phyloP scores from a whole-genome alignment of 2,329 filamentous ascomycete species.

The Diaporthe amygdali region DNA sequence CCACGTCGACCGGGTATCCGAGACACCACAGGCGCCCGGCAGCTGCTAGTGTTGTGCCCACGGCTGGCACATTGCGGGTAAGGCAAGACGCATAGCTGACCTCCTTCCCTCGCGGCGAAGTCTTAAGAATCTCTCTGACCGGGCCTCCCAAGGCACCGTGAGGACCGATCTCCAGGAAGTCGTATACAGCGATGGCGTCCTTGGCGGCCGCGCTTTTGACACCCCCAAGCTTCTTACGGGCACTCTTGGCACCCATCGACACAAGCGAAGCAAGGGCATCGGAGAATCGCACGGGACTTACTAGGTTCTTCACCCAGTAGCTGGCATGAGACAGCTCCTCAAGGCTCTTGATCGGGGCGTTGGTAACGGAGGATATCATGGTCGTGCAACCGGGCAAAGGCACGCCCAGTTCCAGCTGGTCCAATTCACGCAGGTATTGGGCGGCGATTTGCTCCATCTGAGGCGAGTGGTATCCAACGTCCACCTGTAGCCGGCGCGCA shows the following conservation, averaged over 20 bases:
- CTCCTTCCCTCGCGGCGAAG: not conserved
- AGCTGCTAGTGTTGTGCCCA: not conserved
- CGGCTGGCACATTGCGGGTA: not conserved
- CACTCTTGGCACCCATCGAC: not conserved
- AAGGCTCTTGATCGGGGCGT: constrained; percentile 19
- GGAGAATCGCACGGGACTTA: constrained; percentile 42
- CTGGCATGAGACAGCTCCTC: no score
- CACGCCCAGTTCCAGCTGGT: no score
- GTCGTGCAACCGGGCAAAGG: no score
- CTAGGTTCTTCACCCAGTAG: constrained; percentile 39
- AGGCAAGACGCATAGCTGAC: not conserved
- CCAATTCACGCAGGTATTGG: constrained; percentile 27
- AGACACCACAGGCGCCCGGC: not conserved
- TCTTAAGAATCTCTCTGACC: constrained; percentile 37
- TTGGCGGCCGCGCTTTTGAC: no score
- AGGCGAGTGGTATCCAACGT: not conserved
- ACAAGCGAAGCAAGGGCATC: constrained; percentile 34
- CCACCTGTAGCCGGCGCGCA: not conserved
- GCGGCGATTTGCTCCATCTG: constrained; percentile 26
- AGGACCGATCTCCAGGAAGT: constrained; percentile 41
- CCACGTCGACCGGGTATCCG: not conserved
- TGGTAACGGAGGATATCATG: constrained; percentile 26
- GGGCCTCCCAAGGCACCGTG: constrained; percentile 40
- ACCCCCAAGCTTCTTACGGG: not conserved
- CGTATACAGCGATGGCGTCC: constrained; percentile 29